Base-by-base conservation (phyloP, 1,284 basidiomycete genomes). In the Wallemia hederae region DNA sequence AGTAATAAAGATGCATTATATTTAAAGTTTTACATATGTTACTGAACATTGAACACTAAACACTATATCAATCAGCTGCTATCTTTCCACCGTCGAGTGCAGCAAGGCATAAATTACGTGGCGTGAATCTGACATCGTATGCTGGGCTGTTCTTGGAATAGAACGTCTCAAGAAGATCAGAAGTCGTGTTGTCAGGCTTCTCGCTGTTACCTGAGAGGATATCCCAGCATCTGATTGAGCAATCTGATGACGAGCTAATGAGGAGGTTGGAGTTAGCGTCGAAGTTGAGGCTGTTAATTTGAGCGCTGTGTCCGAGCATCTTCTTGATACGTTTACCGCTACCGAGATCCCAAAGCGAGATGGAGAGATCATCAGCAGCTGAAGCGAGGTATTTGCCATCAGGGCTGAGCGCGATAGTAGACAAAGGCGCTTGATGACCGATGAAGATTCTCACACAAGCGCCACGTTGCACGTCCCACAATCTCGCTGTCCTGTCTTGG, bases 401-500 rank as follows among this genome's bases (percentile, higher is more conserved):
- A 1, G 91, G 89, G 66, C 85, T 89, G 66, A 97, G 79, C 2
- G 87, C 85, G 62, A 98, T 73, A 1, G 83, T 79, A 2, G 88
- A 85, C n/a, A 99, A 78, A 2, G 83, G 76, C 59, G 85, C 89
- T 66, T 90, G 85, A 69, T 98, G 94, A 0, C 92, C 94, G 29
- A 94, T 80, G 71, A 98, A 98, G 24, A 98, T 83, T 11, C 94
- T 81, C 2, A 98, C 81, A 70, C 89, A 94, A 1, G 81, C 78
- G 2, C 94, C 94, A 28, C 83, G 80, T 67, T 98, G 94, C n/a
- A 96, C 87, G 69, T 99, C 94, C 94, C 94, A 99, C 34, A 99
- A 72, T 56, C 94, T 80, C 63, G 89, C 88, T 2, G 91, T 91
- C 76, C 86, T 84, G 70, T 99, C 94, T 65, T 83, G 89, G 0